These are phyloP conservation scores for Periconia sp. DNA, from an alignment of 2,329 filamentous ascomycete genomes.

Conservation along the genomic window DNA sequence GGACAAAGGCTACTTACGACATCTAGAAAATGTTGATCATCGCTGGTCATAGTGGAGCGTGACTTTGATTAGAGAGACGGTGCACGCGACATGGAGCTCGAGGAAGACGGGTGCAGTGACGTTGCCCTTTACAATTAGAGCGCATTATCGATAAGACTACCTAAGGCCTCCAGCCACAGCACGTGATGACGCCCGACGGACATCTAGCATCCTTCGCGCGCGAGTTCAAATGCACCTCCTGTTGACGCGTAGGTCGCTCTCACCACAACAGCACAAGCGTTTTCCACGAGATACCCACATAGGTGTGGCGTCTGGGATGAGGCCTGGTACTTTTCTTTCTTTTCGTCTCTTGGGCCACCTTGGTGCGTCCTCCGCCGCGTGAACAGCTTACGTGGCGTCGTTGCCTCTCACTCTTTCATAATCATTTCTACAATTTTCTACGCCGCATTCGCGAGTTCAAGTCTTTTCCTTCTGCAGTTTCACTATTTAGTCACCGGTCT, in stretches of 20 bases:
- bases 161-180: neutral
- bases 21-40: constrained; percentile 80
- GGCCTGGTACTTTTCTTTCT: constrained; percentile 1
- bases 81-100: too few relatives aligned
- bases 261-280: too few relatives aligned
- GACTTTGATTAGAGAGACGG: too few relatives aligned
- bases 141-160: too few relatives aligned
- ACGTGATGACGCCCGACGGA: neutral
- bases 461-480: neutral
- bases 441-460: constrained; percentile 5
- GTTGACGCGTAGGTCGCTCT: neutral
- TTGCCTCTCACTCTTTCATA: constrained; percentile 23
- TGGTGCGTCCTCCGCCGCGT: constrained; percentile 11
- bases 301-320: neutral
- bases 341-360: constrained; percentile 1
- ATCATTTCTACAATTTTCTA: constrained; percentile 24
- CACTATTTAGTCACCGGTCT: too few relatives aligned
- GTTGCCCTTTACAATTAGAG: too few relatives aligned
- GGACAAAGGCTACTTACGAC: constrained; percentile 61
- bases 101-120: too few relatives aligned
- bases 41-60: constrained; percentile 68
- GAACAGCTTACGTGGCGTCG: constrained; percentile 32
- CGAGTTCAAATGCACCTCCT: neutral
- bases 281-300: neutral
- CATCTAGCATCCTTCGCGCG: constrained; percentile 3